Percentiles rank a stretch among this genome's conserved stretches.
phyloP scores from a whole-genome alignment of 2,329 filamentous ascomycete genomes.

The Penicillium sp. region DNA sequence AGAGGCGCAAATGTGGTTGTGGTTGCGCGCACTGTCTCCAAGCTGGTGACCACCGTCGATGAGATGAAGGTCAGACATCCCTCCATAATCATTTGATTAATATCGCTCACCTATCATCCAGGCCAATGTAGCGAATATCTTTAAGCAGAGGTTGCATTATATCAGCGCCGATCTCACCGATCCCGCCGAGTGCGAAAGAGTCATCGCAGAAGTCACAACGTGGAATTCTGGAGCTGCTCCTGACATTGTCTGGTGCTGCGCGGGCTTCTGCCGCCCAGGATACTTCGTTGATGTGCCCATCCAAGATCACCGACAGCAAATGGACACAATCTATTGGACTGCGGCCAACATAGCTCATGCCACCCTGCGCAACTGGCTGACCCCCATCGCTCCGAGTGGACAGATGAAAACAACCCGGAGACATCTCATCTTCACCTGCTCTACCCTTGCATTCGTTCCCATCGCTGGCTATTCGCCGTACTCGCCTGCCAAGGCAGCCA shows the following conservation, averaged over 20 bases:
- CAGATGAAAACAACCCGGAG: conserved; percentile 45
- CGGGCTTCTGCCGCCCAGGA: conserved; percentile 69
- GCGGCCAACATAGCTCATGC: conserved; percentile 82
- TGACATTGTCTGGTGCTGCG: conserved; percentile 89
- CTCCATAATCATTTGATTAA: neutral
- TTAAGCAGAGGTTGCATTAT: conserved; percentile 74
- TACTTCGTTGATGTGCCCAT: conserved; percentile 75
- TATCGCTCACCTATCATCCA: conserved; percentile 36
- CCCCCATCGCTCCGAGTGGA: conserved; percentile 30
- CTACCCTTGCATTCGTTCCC: conserved; percentile 70
- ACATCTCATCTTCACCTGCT: conserved; percentile 87
- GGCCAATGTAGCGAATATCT: conserved; percentile 63
- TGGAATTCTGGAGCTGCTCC: conserved; percentile 76
- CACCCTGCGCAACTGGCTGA: conserved; percentile 71
- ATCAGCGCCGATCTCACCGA: conserved; percentile 79
- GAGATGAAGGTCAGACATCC: conserved; percentile 57
- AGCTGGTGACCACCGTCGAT: conserved; percentile 68
- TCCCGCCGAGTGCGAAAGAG: conserved; percentile 64
- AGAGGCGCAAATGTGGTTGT: conserved; percentile 87
- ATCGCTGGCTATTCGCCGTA: conserved; percentile 82
- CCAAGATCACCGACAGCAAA: conserved; percentile 67
- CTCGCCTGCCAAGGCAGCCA: conserved; percentile 77
- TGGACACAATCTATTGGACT: conserved; percentile 92
- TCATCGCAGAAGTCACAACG: conserved; percentile 67
- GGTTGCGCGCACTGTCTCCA: conserved; percentile 71